phyloP scores from a whole-genome alignment of 1,284 basidiomycete species.

The Cutaneotrichosporon spelunceum region DNA sequence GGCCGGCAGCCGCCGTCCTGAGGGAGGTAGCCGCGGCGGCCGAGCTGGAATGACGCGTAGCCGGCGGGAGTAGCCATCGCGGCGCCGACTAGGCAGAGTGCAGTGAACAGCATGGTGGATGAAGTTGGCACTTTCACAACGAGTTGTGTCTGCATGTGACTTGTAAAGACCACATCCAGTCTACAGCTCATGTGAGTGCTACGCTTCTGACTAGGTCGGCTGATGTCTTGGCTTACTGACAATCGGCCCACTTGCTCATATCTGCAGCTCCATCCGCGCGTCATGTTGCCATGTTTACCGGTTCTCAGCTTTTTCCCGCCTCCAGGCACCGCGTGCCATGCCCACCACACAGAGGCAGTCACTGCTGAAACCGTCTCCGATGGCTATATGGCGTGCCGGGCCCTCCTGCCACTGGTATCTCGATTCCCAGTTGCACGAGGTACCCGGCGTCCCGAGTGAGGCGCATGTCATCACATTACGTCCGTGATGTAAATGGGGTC shows the following conservation, averaged over 20 bases:
- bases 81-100: background rate
- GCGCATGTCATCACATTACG: background rate
- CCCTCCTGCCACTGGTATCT: background rate
- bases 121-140: background rate
- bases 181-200: background rate
- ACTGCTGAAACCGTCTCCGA: background rate
- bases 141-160: no score
- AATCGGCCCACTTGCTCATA: background rate
- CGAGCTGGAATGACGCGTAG: background rate
- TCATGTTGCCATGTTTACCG: background rate
- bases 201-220: background rate
- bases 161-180: no score
- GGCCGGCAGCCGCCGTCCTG: background rate
- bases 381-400: background rate
- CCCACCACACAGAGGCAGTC: background rate
- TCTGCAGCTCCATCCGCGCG: background rate
- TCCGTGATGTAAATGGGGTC: background rate
- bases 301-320: background rate
- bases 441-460: background rate
- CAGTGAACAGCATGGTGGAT: background rate
- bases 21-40: background rate
- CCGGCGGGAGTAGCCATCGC: background rate
- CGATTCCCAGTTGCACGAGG: background rate
- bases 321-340: background rate
- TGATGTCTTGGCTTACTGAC: background rate